Evolutionary conservation across 805 yeast genomes (phyloP), one percentile per base, ranked within the genome.

Genomic region (Babjeviella inositovora): DNA sequence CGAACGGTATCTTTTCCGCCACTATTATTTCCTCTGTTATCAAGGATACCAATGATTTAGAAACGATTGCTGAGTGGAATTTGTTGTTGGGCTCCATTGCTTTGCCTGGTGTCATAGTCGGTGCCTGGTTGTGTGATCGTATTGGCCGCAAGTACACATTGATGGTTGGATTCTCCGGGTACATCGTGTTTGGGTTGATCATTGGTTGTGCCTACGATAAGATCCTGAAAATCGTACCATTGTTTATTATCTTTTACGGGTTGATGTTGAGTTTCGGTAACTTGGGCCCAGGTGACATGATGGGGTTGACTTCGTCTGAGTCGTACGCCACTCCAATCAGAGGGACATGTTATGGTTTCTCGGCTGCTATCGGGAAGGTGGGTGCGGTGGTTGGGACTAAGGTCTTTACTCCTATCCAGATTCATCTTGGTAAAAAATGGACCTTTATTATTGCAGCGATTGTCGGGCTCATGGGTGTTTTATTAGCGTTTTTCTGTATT

Each of bases 361-460:
- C 76, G 22, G 90, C 90, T 18, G 90, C 85, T 3, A 52, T 74
- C 22, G 90, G 90, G 27, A 77, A 77, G 44, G 75, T 73, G 13
- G 92, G 90, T 27, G 90, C 87, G n/a, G 84, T 74, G 12, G 70
- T 74, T 11, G 90, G 90, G 14, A 74, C 84, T 13, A 65, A 71
- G 41, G 62, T 62, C 10, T 77, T 79, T 48, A 65, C 70, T 7
- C 76, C 81, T 10, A 74, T 77, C 33, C 68, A 71, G 45, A 45
- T 37, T 19, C 45, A 73, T 38, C 51, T 72, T 31, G 90, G 90
- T 17, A 53, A 65, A 34, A 51, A 51, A 29, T 77, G 81, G 80
- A 76, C 87, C 5, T 77, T 77, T 37, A 76, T 77, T 33, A 72
- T 77, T 35, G 77, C 85, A 13, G 90, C 90, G 8, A 51, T 64